Conservation (phyloP, 371 early-diverging fungal genomes). For the Amoeboaphelidium occidentale region DNA sequence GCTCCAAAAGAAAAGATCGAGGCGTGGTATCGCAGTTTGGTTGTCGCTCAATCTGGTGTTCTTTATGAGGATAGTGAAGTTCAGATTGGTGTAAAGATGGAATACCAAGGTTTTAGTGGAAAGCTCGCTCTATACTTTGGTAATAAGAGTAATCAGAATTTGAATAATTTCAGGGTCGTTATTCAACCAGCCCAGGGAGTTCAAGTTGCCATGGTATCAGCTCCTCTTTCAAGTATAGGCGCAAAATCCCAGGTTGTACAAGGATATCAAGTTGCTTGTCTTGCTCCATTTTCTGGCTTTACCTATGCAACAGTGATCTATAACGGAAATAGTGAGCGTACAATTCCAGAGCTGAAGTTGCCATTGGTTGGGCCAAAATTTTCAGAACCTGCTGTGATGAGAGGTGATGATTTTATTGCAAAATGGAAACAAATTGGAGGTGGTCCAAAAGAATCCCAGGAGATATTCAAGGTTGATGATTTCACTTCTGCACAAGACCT, state of each 20-base stretch:
- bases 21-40: background rate
- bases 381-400: constrained; percentile 51
- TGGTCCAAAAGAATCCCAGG: constrained; percentile 44
- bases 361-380: constrained; percentile 65
- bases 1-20: background rate
- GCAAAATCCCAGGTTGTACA: too few species aligned
- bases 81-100: constrained; percentile 64
- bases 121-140: constrained; percentile 61
- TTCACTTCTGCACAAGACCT: constrained; percentile 7
- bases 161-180: too few species aligned
- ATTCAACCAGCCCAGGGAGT: too few species aligned
- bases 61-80: constrained; percentile 62
- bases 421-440: constrained; percentile 91
- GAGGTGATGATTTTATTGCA: constrained; percentile 55
- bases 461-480: constrained; percentile 26
- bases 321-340: constrained; percentile 15
- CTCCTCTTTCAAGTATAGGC: too few species aligned
- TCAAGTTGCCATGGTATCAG: too few species aligned
- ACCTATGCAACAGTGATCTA: too few species aligned
- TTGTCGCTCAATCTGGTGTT: constrained; percentile 42
- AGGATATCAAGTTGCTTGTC: too few species aligned
- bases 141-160: constrained; percentile 38
- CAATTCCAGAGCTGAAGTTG: constrained; percentile 22
- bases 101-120: constrained; percentile 60
- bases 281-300: too few species aligned